Evolutionary conservation across 163 green algal genomes (phyloP), one percentile per base, ranked within the genome.

Genomic region (Coccomyxa subellipsoidea): DNA sequence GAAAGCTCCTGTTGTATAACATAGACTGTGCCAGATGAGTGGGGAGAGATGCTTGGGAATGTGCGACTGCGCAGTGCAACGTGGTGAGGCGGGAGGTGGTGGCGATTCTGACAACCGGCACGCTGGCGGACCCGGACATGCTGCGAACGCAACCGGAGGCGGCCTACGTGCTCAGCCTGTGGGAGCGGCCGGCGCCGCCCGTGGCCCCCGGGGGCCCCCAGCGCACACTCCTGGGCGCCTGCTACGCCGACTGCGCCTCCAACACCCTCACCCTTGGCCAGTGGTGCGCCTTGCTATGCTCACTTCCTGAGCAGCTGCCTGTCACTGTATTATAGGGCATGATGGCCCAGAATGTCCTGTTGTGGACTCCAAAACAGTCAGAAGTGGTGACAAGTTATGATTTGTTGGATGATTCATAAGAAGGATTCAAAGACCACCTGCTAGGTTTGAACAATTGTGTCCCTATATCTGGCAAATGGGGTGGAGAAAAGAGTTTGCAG

Each of bases 71-170:
- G 66, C 66, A 73, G 66, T 36, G 66, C 66, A 73, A 73, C 34
- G 91, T 97, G 79, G 96, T 99, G 66, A 86, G 87, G 54, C 90
- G 95, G 18, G 93, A 96, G 79, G 89, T 90, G 80, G 93, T 98
- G 54, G 93, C 95, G 3, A 92, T 98, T 40, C 86, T 99, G 38
- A 96, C 92, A 0, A 29, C 15, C 10, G 96, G 93, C 69, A 99
- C 95, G 4, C 86, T 99, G 47, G 91, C 94, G 3, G 96, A 99
- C 79, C 81, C 89, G 3, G 94, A 97, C 53, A 98, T 99, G 96
- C 85, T 98, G 71, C 80, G 81, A 1, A 79, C 82, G 0, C 86
- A 89, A 35, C 90, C 94, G 0, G 95, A 98, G 78, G 89, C 94
- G 12, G 81, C 91, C 0, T 98, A 96, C 84, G 80, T 98, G 31